phyloP scores from a whole-genome alignment of 176 grass and related monocot species.

The Triticum aestivum region DNA sequence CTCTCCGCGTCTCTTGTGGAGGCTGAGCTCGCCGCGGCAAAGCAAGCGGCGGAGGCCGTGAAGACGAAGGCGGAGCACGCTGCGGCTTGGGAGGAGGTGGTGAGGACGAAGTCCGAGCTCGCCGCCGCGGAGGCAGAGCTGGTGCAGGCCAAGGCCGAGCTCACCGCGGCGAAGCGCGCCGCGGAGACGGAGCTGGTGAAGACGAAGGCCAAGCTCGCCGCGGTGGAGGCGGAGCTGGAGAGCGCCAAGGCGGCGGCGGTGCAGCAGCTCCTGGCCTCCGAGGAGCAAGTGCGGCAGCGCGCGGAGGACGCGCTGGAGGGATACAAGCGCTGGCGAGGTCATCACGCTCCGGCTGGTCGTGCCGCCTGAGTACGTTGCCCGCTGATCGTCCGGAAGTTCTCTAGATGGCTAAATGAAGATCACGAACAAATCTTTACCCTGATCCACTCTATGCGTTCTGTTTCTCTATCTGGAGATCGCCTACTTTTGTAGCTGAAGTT shows the following conservation, averaged over 20 bases:
- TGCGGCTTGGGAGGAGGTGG: neutral
- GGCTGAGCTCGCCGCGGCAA: neutral
- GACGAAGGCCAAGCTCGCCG: neutral
- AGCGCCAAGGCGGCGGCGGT: neutral
- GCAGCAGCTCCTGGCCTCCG: neutral
- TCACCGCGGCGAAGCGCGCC: neutral
- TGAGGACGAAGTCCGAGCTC: neutral
- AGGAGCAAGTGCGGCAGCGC: neutral
- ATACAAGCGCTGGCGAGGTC: neutral
- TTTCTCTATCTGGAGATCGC: too few species aligned
- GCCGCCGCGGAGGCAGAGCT: neutral
- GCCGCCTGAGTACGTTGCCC: neutral
- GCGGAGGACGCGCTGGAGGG: neutral
- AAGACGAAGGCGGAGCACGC: neutral
- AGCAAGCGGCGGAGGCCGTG: neutral
- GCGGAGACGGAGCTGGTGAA: neutral
- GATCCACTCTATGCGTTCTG: too few species aligned
- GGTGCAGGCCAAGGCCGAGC: neutral
- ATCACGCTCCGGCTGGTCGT: neutral
- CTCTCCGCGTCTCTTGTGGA: neutral
- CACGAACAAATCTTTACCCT: neutral
- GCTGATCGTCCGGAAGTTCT: neutral
- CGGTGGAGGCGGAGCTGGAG: neutral
- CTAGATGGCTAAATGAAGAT: too few species aligned
- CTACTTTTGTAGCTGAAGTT: too few species aligned